phyloP scores from a whole-genome alignment of 768 basidiomycete species.

The Rhizopogon rudus region DNA sequence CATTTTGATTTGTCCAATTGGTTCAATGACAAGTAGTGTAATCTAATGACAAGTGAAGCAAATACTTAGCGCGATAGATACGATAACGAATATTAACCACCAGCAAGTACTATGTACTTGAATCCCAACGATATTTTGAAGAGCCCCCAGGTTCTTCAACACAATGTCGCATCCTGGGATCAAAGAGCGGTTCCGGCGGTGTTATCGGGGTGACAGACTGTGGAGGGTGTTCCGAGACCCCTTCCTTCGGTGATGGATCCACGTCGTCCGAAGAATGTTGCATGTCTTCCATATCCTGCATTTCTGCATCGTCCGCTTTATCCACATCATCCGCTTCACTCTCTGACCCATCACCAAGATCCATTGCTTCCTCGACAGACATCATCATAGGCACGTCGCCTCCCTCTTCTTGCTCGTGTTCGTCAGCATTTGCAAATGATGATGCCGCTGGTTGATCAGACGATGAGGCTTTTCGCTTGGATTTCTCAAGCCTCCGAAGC shows the following conservation, averaged over 20 bases:
- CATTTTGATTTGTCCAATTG: neutral
- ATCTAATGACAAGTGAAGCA: neutral
- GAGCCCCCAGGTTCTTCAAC: constrained; percentile 24
- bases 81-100: neutral
- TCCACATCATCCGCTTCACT: constrained; percentile 24
- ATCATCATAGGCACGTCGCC: constrained; percentile 27
- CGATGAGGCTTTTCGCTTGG: constrained; percentile 16
- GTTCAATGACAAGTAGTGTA: neutral
- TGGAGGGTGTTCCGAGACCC: constrained; percentile 22
- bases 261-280: constrained; percentile 25
- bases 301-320: constrained; percentile 12
- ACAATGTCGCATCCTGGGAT: constrained; percentile 27
- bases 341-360: constrained; percentile 33
- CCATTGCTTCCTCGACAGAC: constrained; percentile 43
- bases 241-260: constrained; percentile 29
- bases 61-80: neutral
- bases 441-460: constrained; percentile 4
- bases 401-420: constrained; percentile 13
- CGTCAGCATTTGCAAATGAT: constrained; percentile 1
- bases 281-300: constrained; percentile 12
- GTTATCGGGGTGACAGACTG: constrained; percentile 27
- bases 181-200: constrained; percentile 21
- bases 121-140: constrained; percentile 9
- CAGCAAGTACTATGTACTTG: neutral
- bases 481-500: constrained; percentile 59